Evolutionary conservation across 78 protist genomes (phyloP), one percentile per base, ranked within the genome.

Genomic region (Dictyostelium firmibasis): DNA sequence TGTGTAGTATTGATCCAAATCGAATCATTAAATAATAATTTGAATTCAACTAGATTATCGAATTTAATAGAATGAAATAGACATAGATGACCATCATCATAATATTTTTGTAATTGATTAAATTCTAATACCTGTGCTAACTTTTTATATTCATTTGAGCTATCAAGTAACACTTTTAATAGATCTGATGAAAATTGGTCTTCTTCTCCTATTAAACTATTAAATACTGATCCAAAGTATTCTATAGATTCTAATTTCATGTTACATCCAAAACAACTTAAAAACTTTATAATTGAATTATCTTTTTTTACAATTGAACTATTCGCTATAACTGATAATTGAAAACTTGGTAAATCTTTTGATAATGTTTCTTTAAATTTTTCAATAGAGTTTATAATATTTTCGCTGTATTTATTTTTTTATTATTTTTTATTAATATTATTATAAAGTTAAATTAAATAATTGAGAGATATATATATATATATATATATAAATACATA

Each of bases 271-370:
- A 67, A 67, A 67, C 75, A 67, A 67, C 75, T 67, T 67, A 67
- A 67, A 67, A 67, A 67, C 6, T 67, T 67, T 27, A 67, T 67
- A 11, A 67, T 67, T 25, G 75, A 67, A 27, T 11, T 25, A 67
- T 67, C 75, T 10, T 67, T 67, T 11, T 67, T 67, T 10, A 67
- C 75, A 67, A 67, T 67, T 25, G 75, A 67, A 67, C 33, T 67
- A 67, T 67, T 67, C 33, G 75, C 75, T 27, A 67, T 67, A 27
- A 67, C 75, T 27, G 75, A 67, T 67, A 67, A 67, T 27, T 67
- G 75, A 67, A 67, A 67, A 67, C 75, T 27, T 67, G 75, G 75
- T 67, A 67, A 67, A 27, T 67, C 75, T 67, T 67, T 67, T 67
- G 75, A 67, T 25, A 67, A 27, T 67, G 75, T 67, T 2, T 67